Base-by-base conservation (phyloP, 23 red algal genomes). In the Cyanidium caldarium region DNA sequence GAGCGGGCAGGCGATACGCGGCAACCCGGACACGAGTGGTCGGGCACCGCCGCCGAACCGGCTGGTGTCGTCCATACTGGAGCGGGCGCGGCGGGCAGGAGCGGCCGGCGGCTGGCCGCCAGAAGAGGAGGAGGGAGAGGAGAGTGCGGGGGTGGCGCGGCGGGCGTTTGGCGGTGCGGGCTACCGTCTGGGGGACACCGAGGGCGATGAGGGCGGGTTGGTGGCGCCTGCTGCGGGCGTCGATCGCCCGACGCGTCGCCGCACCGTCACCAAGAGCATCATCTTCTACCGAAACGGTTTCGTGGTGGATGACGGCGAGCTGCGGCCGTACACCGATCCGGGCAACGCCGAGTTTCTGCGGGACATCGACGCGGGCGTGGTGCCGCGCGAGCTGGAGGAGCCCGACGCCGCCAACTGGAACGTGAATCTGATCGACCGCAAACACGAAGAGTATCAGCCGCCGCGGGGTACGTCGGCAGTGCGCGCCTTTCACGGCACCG, bases 231-330 rank as follows among this genome's bases (percentile, higher is more conserved):
- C 69, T 23, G 70, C 43, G 41, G 69, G 73, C 34, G 72, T 70
- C 2, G 25, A 33, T 0, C 35, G 35, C 16, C 65, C 66, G 0
- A 58, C 83, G 13, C 82, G 79, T 0, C 34, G 75, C 20, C 58
- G 81, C 12, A 82, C 80, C 42, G 74, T 96, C 12, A 88, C 77
- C 5, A 65, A 82, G 33, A 78, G 58, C 19, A 65, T 96, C 29
- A 88, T 77, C 0, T 96, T 96, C 65, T 96, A 88, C 38, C 77
- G 73, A 21, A 86, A 96, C 51, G 91, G 91, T 20, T 94, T 94
- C 69, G 72, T 68, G 40, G 78, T 94, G 37, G 82, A 86, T 44
- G 65, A 86, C 31, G 89, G 89, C 0, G 76, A 81, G 17, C 67
- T 96, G 42, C 66, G 91, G 43, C 34, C 39, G 17, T 96, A 72